phyloP scores from a whole-genome alignment of 805 yeast species.

The Spathaspora passalidarum region DNA sequence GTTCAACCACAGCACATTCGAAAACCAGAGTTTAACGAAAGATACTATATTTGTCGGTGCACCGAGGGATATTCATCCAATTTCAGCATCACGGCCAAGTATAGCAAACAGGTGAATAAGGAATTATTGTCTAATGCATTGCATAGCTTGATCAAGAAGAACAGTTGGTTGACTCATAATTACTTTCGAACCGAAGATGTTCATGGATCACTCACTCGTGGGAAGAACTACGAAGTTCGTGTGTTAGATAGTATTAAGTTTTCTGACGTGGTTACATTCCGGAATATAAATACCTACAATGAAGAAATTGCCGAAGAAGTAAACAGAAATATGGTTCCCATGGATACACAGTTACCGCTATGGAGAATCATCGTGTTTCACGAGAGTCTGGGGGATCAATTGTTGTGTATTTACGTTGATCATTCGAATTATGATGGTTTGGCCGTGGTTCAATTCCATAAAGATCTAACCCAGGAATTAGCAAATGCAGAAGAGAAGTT shows the following conservation, averaged over 20 bases:
- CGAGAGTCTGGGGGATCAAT: slow-evolving; percentile 9
- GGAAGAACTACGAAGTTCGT: slow-evolving; percentile 13
- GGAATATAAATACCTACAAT: slow-evolving; percentile 10
- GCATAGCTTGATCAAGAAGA: slow-evolving; percentile 10
- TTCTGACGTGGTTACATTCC: slow-evolving; percentile 16
- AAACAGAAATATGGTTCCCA: slow-evolving; percentile 3
- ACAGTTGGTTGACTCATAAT: slow-evolving; percentile 17
- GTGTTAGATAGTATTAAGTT: slow-evolving; percentile 14
- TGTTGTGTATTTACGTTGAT: slow-evolving; percentile 20
- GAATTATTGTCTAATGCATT: slow-evolving; percentile 14
- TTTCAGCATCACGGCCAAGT: slow-evolving; percentile 19
- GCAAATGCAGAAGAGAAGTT: slow-evolving; percentile 6
- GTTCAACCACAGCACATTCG: slow-evolving; percentile 7
- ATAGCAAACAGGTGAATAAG: slow-evolving; percentile 9
- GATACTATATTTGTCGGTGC: slow-evolving; percentile 19
- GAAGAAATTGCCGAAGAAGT: slow-evolving; percentile 10
- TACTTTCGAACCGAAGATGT: slow-evolving; percentile 13
- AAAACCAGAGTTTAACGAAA: slow-evolving; percentile 20
- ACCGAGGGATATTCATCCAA: slow-evolving; percentile 16
- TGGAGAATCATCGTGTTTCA: slow-evolving; percentile 20
- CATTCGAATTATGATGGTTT: slow-evolving; percentile 30
- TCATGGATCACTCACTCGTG: slow-evolving; percentile 6
- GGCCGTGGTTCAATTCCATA: slow-evolving; percentile 27
- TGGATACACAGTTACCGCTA: slow-evolving; percentile 14
- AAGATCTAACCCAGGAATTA: slow-evolving; percentile 17